These are phyloP conservation scores for Seminavis robusta DNA, from an alignment of 108 stramenopile genomes.

Conservation along the genomic window DNA sequence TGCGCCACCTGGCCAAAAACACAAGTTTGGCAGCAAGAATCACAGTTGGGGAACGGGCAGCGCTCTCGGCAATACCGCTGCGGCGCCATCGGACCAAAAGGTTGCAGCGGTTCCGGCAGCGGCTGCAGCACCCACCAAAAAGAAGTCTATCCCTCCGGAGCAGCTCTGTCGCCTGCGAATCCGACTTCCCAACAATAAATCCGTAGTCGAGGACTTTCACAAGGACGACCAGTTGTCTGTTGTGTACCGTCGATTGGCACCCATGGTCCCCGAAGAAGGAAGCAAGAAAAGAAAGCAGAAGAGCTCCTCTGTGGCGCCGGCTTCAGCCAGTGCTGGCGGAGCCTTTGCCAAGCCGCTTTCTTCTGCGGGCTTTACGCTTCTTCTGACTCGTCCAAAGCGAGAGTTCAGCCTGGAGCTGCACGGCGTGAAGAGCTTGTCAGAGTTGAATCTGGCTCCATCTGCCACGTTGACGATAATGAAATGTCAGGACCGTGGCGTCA, in stretches of 20 bases:
- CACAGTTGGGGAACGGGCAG: no score
- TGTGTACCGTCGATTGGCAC: background rate
- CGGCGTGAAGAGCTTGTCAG: background rate
- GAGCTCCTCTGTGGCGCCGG: no score
- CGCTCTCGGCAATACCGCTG: no score
- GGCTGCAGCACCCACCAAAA: no score
- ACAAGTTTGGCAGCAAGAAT: no score
- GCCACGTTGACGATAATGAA: slow-evolving; percentile 6
- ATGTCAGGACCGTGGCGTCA: slow-evolving; percentile 6
- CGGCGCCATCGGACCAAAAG: no score
- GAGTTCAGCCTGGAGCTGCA: slow-evolving; percentile 6
- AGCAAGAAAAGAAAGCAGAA: background rate
- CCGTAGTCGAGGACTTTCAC: slow-evolving; percentile 4
- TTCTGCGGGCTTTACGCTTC: slow-evolving; percentile 1
- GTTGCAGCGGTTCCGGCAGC: no score
- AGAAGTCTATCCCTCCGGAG: no score
- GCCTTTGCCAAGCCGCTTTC: slow-evolving; percentile 7
- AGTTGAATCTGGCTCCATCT: slow-evolving; percentile 1
- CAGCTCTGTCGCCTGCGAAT: slow-evolving; percentile 2
- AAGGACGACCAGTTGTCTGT: background rate
- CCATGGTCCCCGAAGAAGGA: background rate
- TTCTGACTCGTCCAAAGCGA: slow-evolving; percentile 6
- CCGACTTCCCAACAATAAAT: background rate
- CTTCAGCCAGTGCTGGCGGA: slow-evolving; percentile 3
- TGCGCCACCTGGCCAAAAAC: no score